phyloP scores from a whole-genome alignment of 345 rosid genomes.

The Anastatica hierochuntica region DNA sequence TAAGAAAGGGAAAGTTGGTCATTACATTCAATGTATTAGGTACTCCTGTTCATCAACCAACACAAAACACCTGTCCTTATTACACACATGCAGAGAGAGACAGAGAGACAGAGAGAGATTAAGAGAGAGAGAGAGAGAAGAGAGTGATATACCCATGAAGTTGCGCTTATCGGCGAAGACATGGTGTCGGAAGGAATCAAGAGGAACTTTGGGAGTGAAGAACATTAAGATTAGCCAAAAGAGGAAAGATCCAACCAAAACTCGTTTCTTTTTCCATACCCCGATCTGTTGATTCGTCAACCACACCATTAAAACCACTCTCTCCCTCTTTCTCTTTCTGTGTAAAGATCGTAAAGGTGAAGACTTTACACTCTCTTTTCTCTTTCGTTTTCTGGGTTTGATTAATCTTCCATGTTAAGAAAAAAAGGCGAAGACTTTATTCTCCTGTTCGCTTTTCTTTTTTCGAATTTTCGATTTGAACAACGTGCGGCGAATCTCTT shows the following conservation, averaged over 20 bases:
- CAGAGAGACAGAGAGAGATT: not conserved
- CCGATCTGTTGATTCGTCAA: constrained; percentile 39
- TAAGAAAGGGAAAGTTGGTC: constrained; percentile 73
- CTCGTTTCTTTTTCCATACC: constrained; percentile 33
- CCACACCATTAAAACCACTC: constrained; percentile 36
- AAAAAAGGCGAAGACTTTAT: not conserved
- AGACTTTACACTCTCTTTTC: not conserved
- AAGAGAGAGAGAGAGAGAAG: no score
- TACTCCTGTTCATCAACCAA: constrained; percentile 41
- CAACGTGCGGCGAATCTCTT: constrained; percentile 26
- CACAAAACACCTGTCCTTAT: constrained; percentile 15
- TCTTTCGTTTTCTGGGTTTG: not conserved
- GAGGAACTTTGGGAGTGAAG: constrained; percentile 63
- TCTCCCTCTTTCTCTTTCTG: constrained; percentile 14
- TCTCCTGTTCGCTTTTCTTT: no score
- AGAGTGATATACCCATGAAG: constrained; percentile 48
- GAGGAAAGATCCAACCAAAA: constrained; percentile 40
- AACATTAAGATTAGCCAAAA: constrained; percentile 54
- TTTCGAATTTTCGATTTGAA: constrained; percentile 12
- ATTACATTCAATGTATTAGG: constrained; percentile 84
- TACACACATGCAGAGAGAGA: constrained; percentile 9
- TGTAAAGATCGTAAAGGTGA: constrained; percentile 4
- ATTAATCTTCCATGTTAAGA: constrained; percentile 13
- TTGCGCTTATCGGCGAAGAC: constrained; percentile 76
- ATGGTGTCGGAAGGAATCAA: constrained; percentile 32